Evolutionary conservation across 495 filamentous ascomycete genomes (phyloP), one percentile per base, ranked within the genome.

Genomic region (Penicillium pulvis): DNA sequence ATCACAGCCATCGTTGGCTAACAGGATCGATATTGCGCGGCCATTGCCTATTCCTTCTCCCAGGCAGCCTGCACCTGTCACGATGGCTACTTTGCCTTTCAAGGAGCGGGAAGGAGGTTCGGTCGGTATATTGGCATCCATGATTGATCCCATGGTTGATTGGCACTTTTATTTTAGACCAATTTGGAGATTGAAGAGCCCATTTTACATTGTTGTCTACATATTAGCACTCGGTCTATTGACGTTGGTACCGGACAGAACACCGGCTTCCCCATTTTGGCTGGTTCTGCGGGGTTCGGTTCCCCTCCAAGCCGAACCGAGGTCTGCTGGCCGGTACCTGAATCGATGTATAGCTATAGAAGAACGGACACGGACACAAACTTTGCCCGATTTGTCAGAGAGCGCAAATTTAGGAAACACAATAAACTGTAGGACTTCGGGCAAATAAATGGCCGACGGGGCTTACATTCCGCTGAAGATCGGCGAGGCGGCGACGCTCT

Each of bases 21-120:
- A 72, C 4, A 86, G 73, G 50, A 86, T 80, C 6, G 83, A 76
- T 42, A 77, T 81, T 4, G 84, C 84, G 2, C 83, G 75, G 12
- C 82, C 84, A 59, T 86, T 87, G 11, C 84, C 85, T 51, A 87
- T 79, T 17, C 78, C 82, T 35, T 78, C 76, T 4, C 74, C 79
- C 12, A 70, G 70, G 47, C 74, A 76, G 28, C 85, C 84, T 44
- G 83, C 84, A 44, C 83, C 83, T 4, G 83, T 83, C 30, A 87
- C 80, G 60, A 87, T 81, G 57, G 83, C 84, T 31, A 81, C 79
- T 48, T 79, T 77, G 28, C 80, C 82, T 17, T 51, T 55, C 10
- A 75, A 58, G 10, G 66, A 67, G 20, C 72, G 67, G 4, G 61
- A 67, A 9, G 67, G 69, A n/a, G 66, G 66, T 8, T 68, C 57